phyloP scores from a whole-genome alignment of 768 basidiomycete species.

The Hydnomerulius pinastri region DNA sequence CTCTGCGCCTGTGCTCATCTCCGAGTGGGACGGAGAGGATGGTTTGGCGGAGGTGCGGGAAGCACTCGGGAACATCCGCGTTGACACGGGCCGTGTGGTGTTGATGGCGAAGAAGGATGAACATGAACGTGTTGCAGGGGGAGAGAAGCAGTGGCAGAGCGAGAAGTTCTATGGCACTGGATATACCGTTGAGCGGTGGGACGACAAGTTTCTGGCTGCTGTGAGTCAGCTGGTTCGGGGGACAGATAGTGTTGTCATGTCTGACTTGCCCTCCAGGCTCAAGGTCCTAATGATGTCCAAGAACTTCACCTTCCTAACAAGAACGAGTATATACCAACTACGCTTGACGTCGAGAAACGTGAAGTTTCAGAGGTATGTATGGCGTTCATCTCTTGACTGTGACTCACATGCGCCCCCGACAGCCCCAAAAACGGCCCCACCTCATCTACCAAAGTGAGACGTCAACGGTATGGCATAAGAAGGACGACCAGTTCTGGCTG shows the following conservation, averaged over 20 bases:
- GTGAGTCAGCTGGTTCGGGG: constrained; percentile 29
- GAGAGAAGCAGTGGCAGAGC: constrained; percentile 59
- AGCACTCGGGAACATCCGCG: constrained; percentile 59
- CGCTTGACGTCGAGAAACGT: constrained; percentile 80
- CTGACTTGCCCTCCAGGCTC: constrained; percentile 47
- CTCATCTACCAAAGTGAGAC: constrained; percentile 72
- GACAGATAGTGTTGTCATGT: neutral
- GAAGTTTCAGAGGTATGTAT: constrained; percentile 59
- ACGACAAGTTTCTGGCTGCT: constrained; percentile 59
- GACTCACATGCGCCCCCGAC: constrained; percentile 8
- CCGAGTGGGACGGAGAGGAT: constrained; percentile 67
- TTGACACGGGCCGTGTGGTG: constrained; percentile 65
- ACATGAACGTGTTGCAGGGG: constrained; percentile 51
- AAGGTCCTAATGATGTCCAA: constrained; percentile 58
- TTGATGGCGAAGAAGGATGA: constrained; percentile 79
- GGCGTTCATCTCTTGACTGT: neutral
- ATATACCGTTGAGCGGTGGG: constrained; percentile 75
- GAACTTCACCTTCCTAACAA: constrained; percentile 80
- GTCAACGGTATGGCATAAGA: constrained; percentile 92
- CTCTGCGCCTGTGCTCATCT: constrained; percentile 66
- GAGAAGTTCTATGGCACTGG: constrained; percentile 95
- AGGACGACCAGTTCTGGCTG: constrained; percentile 95
- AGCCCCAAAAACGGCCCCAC: constrained; percentile 77
- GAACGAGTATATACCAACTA: constrained; percentile 89
- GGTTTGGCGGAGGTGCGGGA: constrained; percentile 55